Percentiles rank a stretch among this genome's conserved stretches.
Conservation (phyloP, 495 filamentous ascomycete species). For the Jackrogersella minutella region DNA sequence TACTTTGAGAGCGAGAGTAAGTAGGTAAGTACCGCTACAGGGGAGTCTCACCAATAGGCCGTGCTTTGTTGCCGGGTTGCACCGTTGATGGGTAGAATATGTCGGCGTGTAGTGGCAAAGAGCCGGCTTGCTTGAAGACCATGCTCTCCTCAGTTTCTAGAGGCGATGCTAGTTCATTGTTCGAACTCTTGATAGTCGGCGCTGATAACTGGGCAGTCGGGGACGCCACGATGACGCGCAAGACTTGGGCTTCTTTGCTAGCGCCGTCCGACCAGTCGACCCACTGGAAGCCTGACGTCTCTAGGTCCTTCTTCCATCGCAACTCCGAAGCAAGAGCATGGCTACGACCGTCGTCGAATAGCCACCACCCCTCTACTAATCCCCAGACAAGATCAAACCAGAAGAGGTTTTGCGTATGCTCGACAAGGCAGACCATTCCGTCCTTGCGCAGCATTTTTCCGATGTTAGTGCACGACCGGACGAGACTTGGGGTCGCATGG, state of each 20-base stretch:
- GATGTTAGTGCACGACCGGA: conserved; percentile 44
- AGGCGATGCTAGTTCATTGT: background rate
- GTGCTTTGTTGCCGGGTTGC: conserved; percentile 11
- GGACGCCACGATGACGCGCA: conserved; percentile 41
- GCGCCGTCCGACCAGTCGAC: conserved; percentile 58
- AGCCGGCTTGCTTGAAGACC: conserved; percentile 42
- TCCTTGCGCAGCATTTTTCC: conserved; percentile 48
- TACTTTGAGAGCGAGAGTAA: background rate
- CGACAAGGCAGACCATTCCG: conserved; percentile 54
- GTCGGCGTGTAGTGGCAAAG: conserved; percentile 50
- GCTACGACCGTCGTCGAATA: conserved; percentile 55
- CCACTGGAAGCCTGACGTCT: conserved; percentile 52
- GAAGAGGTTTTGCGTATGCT: conserved; percentile 52
- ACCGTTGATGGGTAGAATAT: conserved; percentile 52
- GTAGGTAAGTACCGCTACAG: background rate
- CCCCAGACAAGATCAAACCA: conserved; percentile 61
- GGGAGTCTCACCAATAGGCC: conserved; percentile 17
- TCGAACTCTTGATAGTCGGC: background rate
- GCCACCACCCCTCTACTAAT: conserved; percentile 64
- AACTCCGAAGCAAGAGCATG: conserved; percentile 51
- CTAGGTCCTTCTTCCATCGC: conserved; percentile 51
- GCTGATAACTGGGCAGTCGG: conserved; percentile 3
- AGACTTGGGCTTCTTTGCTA: conserved; percentile 40
- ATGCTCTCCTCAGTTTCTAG: conserved; percentile 44
- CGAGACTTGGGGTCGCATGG: conserved; percentile 53